These are phyloP conservation scores for Saccharomycopsis fodiens DNA, from an alignment of 805 yeast genomes.

Conservation along the genomic window DNA sequence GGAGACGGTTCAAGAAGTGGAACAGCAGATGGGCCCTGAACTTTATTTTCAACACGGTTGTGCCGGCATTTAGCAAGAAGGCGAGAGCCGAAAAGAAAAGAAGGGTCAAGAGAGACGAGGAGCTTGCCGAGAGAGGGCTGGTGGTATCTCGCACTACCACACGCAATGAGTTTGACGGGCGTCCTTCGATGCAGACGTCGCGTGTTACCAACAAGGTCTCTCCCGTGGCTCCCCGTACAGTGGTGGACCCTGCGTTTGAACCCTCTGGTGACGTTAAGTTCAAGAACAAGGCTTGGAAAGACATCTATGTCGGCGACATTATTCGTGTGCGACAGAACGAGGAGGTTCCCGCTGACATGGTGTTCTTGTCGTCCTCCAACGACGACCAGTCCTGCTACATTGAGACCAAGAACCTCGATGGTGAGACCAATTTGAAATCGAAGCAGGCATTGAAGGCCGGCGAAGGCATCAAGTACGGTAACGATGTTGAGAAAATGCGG, in stretches of 20 bases:
- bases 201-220: conserved; percentile 19
- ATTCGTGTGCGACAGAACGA: conserved; percentile 62
- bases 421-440: conserved; percentile 68
- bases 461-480: conserved; percentile 42
- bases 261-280: conserved; percentile 34
- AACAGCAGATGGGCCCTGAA: conserved; percentile 31
- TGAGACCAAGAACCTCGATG: conserved; percentile 66
- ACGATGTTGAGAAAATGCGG: conserved; percentile 49
- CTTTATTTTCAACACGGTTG: conserved; percentile 2
- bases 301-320: conserved; percentile 67
- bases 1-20: conserved; percentile 65
- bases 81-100: conserved; percentile 24
- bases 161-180: conserved; percentile 6
- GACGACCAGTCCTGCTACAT: conserved; percentile 61
- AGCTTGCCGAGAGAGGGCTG: neutral
- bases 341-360: conserved; percentile 71
- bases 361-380: conserved; percentile 61
- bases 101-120: conserved; percentile 19
- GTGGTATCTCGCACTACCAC: conserved; percentile 9
- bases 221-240: conserved; percentile 25
- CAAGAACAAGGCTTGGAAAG: conserved; percentile 57
- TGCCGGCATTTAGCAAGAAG: conserved; percentile 12
- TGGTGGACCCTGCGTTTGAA: conserved; percentile 27
- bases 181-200: conserved; percentile 18
- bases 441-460: conserved; percentile 50